A percentile compares a stretch with the other conserved stretches of the same genome.
Evolutionary conservation across 2,329 filamentous ascomycete species (phyloP).

Genomic region (Lachnellula suecica): DNA sequence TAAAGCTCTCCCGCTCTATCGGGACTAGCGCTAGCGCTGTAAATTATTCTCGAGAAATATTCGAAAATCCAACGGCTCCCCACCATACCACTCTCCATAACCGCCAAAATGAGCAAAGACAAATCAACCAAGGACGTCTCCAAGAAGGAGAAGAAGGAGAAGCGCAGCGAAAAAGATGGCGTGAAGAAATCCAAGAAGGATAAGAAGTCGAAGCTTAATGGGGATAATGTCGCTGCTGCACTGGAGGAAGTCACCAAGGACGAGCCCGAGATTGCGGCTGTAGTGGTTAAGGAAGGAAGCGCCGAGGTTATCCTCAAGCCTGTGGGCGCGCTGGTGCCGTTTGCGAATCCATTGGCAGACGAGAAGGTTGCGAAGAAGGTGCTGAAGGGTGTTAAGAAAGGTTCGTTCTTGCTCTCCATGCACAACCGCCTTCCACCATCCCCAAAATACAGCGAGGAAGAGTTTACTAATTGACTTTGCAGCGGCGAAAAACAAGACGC

Average conservation of each 20-base stretch:
- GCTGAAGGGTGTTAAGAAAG: slow-evolving; percentile 63
- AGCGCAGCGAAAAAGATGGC: slow-evolving; percentile 47
- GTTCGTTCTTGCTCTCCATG: slow-evolving; percentile 29
- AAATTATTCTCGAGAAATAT: slow-evolving; percentile 4
- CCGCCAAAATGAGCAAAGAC: slow-evolving; percentile 31
- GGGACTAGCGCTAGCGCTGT: slow-evolving; percentile 13
- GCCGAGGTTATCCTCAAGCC: slow-evolving; percentile 43
- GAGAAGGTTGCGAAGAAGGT: slow-evolving; percentile 72
- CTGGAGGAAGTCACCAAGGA: slow-evolving; percentile 63
- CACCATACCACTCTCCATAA: slow-evolving; percentile 1
- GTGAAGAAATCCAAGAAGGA: slow-evolving; percentile 46
- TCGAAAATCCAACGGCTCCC: neutral
- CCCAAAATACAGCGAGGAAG: neutral
- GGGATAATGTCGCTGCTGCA: slow-evolving; percentile 53
- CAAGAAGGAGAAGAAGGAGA: slow-evolving; percentile 69
- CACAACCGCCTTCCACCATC: neutral
- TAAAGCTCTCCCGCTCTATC: slow-evolving; percentile 5
- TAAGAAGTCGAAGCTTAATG: slow-evolving; percentile 39
- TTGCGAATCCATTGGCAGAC: slow-evolving; percentile 77
- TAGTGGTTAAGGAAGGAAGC: slow-evolving; percentile 35
- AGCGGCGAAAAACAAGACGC: slow-evolving; percentile 94
- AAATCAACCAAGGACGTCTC: slow-evolving; percentile 30
- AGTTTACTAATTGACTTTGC: slow-evolving; percentile 23
- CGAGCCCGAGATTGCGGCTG: slow-evolving; percentile 29
- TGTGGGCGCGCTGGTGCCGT: slow-evolving; percentile 70